These are phyloP conservation scores for Tylopilus sp. DNA, from an alignment of 768 basidiomycete genomes.

Conservation along the genomic window DNA sequence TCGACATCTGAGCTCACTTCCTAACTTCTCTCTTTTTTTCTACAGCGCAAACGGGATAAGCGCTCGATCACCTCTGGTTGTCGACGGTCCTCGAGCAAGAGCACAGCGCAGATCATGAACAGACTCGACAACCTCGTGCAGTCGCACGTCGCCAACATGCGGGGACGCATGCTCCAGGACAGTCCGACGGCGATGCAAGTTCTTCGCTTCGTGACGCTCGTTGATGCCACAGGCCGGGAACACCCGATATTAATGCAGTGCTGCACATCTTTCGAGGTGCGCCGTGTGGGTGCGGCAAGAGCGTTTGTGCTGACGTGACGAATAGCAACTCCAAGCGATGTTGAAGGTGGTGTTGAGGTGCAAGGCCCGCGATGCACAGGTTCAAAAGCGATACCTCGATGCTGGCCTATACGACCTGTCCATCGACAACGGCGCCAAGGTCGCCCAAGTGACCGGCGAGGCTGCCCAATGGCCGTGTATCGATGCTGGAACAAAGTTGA, in stretches of 20 bases:
- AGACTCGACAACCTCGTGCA: conserved; percentile 24
- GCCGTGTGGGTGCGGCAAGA: background rate
- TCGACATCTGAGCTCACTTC: background rate
- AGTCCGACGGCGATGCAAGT: conserved; percentile 22
- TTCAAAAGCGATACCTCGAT: conserved; percentile 26
- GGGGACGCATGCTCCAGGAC: background rate
- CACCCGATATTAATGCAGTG: conserved; percentile 25
- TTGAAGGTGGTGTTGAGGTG: conserved; percentile 13
- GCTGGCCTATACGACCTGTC: conserved; percentile 20
- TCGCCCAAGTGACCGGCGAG: conserved; percentile 20
- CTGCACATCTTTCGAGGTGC: conserved; percentile 26
- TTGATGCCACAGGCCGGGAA: conserved; percentile 26
- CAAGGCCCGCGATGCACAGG: conserved; percentile 17
- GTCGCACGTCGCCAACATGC: conserved; percentile 15
- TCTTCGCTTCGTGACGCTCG: conserved; percentile 19
- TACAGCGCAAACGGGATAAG: conserved; percentile 23
- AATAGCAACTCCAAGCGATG: conserved; percentile 23
- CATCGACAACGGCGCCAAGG: conserved; percentile 23
- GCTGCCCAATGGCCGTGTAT: conserved; percentile 22
- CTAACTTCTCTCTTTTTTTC: background rate
- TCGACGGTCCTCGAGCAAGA: conserved; percentile 9
- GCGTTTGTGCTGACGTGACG: background rate
- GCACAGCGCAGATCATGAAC: conserved; percentile 13
- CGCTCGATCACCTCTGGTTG: background rate
- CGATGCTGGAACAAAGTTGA: conserved; percentile 23